A percentile compares a stretch with the other conserved stretches of the same genome.
Conservation (phyloP, 441 rosid genomes). For the Aquilaria agallochum region DNA sequence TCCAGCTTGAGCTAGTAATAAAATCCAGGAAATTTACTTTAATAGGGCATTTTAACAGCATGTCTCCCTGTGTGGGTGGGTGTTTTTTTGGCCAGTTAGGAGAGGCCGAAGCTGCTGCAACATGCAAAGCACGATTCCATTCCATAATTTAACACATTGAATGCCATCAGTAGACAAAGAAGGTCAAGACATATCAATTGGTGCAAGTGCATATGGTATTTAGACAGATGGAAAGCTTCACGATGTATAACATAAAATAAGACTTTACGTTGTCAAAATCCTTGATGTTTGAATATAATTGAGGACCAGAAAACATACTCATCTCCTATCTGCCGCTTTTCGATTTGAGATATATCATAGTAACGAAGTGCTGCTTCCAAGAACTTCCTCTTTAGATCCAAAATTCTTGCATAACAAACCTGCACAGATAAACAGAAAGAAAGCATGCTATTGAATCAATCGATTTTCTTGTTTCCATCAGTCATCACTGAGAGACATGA, state of each 20-base stretch:
- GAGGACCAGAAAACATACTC: constrained; percentile 52
- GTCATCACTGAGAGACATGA: constrained; percentile 6
- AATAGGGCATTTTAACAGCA: too few species aligned
- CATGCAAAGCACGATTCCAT: too few species aligned
- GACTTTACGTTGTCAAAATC: not conserved
- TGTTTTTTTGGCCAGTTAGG: too few species aligned
- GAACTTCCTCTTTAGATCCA: constrained; percentile 97
- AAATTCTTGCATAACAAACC: constrained; percentile 98
- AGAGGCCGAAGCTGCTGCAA: too few species aligned
- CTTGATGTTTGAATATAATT: not conserved
- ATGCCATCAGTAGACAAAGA: too few species aligned
- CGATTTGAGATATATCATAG: constrained; percentile 95
- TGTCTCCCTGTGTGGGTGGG: too few species aligned
- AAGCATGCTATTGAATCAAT: constrained; percentile 8
- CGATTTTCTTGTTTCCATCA: constrained; percentile 4
- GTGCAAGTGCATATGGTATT: not conserved
- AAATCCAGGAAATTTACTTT: too few species aligned
- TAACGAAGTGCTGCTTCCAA: constrained; percentile 97
- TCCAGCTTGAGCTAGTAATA: too few species aligned
- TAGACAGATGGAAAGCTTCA: constrained; percentile 1
- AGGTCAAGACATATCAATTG: constrained; percentile 1
- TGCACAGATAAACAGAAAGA: constrained; percentile 19
- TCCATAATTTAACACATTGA: too few species aligned
- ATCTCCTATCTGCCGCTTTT: constrained; percentile 90
- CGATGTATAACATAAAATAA: not conserved